Base-by-base conservation (phyloP, 768 basidiomycete species). In the Mycena epipterygia region DNA sequence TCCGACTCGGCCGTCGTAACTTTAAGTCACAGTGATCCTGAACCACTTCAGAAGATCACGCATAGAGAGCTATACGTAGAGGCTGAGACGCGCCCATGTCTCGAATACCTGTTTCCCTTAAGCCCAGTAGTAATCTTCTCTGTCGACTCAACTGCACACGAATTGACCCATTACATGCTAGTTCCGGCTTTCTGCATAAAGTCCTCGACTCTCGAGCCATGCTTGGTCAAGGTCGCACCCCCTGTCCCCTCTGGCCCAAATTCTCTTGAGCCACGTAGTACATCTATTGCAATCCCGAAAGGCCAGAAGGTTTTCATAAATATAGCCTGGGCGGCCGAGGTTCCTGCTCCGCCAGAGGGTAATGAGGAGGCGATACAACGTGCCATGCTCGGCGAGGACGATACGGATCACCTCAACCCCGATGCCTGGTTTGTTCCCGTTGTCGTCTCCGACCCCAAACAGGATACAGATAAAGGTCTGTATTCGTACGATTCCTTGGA, bases 121-220 rank as follows among this genome's bases (percentile, higher is more conserved):
- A 85, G 23, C 93, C 93, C 33, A 80, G 83, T n/a, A n/a, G n/a
- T n/a, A n/a, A n/a, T n/a, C n/a, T n/a, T n/a, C n/a, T n/a, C n/a
- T n/a, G n/a, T n/a, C n/a, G n/a, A n/a, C n/a, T n/a, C n/a, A n/a
- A n/a, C n/a, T n/a, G n/a, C n/a, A n/a, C n/a, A n/a, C n/a, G n/a
- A n/a, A n/a, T n/a, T n/a, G n/a, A n/a, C n/a, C n/a, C n/a, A n/a
- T n/a, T n/a, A n/a, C n/a, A n/a, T n/a, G n/a, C n/a, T n/a, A n/a
- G n/a, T n/a, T 29, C 83, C 93, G 32, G 93, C 91, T 6, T 94
- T 93, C 78, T 93, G 92, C 77, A 75, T 93, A 63, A 94, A 94
- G 79, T 86, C 91, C 0, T 75, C 83, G 21, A 81, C 86, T 0
- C 75, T 86, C 5, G 82, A 85, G 49, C 78, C 85, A 6, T 83